phyloP scores from a whole-genome alignment of 2,329 filamentous ascomycete species.

The Metarhizium brunneum region DNA sequence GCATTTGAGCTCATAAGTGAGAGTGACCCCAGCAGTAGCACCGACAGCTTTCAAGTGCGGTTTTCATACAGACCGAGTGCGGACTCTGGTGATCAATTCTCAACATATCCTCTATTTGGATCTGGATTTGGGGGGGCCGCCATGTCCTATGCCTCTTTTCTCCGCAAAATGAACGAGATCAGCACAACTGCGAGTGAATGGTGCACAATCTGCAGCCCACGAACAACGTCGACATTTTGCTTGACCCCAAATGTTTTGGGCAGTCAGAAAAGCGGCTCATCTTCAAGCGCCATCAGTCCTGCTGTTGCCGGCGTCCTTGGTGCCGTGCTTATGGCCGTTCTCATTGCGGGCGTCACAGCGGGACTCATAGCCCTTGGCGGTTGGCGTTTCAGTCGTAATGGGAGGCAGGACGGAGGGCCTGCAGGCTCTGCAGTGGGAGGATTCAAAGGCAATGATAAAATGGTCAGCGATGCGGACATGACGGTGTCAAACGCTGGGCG shows the following conservation, averaged over 20 bases:
- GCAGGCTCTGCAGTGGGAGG: conserved; percentile 17
- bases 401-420: conserved; percentile 2
- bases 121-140: conserved; percentile 20
- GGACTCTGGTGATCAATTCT: conserved; percentile 23
- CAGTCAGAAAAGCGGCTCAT: neutral
- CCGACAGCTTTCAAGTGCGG: conserved; percentile 39
- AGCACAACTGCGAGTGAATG: conserved; percentile 27
- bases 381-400: conserved; percentile 19
- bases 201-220: conserved; percentile 33
- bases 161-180: conserved; percentile 24
- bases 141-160: conserved; percentile 31
- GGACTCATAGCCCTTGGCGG: conserved; percentile 24
- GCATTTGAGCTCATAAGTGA: conserved; percentile 54
- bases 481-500: conserved; percentile 27
- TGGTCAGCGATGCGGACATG: conserved; percentile 33
- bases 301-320: conserved; percentile 38
- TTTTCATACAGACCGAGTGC: conserved; percentile 46
- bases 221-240: conserved; percentile 29
- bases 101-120: conserved; percentile 31
- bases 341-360: conserved; percentile 23
- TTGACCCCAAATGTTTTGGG: neutral
- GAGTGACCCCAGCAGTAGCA: conserved; percentile 7
- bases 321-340: conserved; percentile 28
- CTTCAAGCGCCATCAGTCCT: conserved; percentile 19
- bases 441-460: conserved; percentile 37